These are phyloP conservation scores for Afroboletus lepidellus DNA, from an alignment of 1,284 basidiomycete species.

Conservation along the genomic window DNA sequence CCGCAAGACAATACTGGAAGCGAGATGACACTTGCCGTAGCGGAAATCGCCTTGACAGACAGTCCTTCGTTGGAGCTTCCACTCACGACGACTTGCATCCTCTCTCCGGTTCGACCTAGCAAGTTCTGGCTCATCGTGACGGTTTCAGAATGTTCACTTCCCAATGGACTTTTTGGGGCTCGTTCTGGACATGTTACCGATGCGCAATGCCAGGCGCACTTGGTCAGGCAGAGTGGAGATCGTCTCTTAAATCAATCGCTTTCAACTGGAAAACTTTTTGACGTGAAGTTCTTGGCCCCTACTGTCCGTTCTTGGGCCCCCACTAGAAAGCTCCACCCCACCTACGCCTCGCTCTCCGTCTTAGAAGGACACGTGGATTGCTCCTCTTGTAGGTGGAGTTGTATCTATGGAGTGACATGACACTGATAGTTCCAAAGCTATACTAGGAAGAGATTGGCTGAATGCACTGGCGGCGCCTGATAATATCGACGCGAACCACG, in stretches of 20 bases:
- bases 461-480: conserved; percentile 1
- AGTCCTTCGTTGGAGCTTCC: not conserved
- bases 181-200: not conserved
- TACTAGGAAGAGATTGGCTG: conserved; percentile 8
- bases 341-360: conserved; percentile 20
- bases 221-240: conserved; percentile 10
- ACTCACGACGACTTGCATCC: not conserved
- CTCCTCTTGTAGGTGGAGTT: conserved; percentile 7
- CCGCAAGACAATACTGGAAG: no score
- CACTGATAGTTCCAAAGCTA: conserved; percentile 12
- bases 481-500: not conserved
- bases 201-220: not conserved
- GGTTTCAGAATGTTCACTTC: conserved; percentile 18
- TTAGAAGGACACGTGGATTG: conserved; percentile 12
- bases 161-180: conserved; percentile 17
- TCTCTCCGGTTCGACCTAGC: not conserved
- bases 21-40: conserved; percentile 5
- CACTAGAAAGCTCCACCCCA: not conserved
- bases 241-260: conserved; percentile 20
- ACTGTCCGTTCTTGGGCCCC: not conserved
- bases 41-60: conserved; percentile 6
- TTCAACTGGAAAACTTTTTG: conserved; percentile 21
- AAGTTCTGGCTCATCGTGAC: conserved; percentile 18
- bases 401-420: not conserved
- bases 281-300: conserved; percentile 5